Base-by-base conservation (phyloP, 345 rosid species). In the Cardamine resedifolia region DNA sequence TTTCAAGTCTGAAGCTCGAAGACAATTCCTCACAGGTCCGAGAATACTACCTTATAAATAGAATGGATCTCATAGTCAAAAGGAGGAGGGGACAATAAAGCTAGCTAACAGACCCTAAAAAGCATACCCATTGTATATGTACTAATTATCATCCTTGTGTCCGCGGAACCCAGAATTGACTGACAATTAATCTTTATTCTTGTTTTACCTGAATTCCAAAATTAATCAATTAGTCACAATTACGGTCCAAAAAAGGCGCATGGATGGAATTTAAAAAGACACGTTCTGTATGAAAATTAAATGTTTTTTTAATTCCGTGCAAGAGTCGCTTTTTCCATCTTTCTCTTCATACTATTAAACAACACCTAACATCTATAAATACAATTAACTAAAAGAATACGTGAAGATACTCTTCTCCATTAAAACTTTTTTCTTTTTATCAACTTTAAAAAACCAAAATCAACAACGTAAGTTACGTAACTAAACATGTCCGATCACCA, bases 401-500 rank as follows among this genome's bases (percentile, higher is more conserved):
- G 65, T 73, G 66, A 73, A 73, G 50, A 24, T 19, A 43, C 58
- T 14, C 48, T 34, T 71, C 38, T 52, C 34, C 60, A 71, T 62
- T 51, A 48, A 34, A 23, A 24, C 49, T 4, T 31, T 10, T 47
- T 47, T 57, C 55, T 56, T 60, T 28, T 50, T 14, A 26, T 38
- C 2, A 58, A 34, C 66, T 62, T 15, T 6, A 6, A 62, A 62
- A 51, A 4, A 3, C 16, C 28, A 30, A 38, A 21, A 23, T 36
- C 31, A 38, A 47, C 31, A 28, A 50, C 68, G 12, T 10, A 34
- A 34, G 39, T 34, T 34, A 10, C 4, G 12, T 44, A 39, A 73
- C 28, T 23, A 38, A 56, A 50, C 67, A 81, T 85, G 90, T 81
- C 96, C 30, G 92, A 86, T 31, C 89, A 80, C 4, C 88, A 82